phyloP scores from a whole-genome alignment of 768 basidiomycete species.

The Lactifluus rugatus region DNA sequence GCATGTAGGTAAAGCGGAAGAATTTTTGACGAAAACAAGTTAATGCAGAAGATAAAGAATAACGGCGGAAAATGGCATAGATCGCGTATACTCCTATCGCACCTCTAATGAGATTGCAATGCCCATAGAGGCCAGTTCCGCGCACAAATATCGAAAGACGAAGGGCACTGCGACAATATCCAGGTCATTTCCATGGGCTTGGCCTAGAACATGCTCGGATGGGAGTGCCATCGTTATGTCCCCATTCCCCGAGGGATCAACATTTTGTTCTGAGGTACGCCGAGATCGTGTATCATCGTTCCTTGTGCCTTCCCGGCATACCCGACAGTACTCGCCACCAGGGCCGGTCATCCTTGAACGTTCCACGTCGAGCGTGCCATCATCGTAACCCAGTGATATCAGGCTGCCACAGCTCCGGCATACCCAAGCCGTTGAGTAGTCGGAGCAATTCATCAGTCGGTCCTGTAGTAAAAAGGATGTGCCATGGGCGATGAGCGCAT shows the following conservation, averaged over 20 bases:
- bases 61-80: background rate
- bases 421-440: slow-evolving; percentile 99
- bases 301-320: slow-evolving; percentile 71
- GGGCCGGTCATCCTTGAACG: slow-evolving; percentile 54
- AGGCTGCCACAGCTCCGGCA: slow-evolving; percentile 94
- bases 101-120: slow-evolving; percentile 84
- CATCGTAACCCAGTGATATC: slow-evolving; percentile 93
- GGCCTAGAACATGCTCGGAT: slow-evolving; percentile 53
- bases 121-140: slow-evolving; percentile 98
- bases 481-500: slow-evolving; percentile 96
- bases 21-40: background rate
- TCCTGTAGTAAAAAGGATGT: slow-evolving; percentile 98
- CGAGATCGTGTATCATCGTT: slow-evolving; percentile 54
- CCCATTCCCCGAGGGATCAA: slow-evolving; percentile 26
- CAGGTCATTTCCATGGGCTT: slow-evolving; percentile 66
- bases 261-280: slow-evolving; percentile 41
- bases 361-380: slow-evolving; percentile 62
- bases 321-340: slow-evolving; percentile 88
- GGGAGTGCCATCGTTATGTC: slow-evolving; percentile 60
- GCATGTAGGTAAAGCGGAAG: background rate
- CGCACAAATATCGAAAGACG: slow-evolving; percentile 88
- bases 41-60: background rate
- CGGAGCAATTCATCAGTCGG: slow-evolving; percentile 98
- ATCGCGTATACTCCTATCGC: slow-evolving; percentile 21
- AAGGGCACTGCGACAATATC: slow-evolving; percentile 95